Percentiles rank a stretch among this genome's conserved stretches.
phyloP scores from a whole-genome alignment of 768 basidiomycete genomes.

The Suillus tomentosus region DNA sequence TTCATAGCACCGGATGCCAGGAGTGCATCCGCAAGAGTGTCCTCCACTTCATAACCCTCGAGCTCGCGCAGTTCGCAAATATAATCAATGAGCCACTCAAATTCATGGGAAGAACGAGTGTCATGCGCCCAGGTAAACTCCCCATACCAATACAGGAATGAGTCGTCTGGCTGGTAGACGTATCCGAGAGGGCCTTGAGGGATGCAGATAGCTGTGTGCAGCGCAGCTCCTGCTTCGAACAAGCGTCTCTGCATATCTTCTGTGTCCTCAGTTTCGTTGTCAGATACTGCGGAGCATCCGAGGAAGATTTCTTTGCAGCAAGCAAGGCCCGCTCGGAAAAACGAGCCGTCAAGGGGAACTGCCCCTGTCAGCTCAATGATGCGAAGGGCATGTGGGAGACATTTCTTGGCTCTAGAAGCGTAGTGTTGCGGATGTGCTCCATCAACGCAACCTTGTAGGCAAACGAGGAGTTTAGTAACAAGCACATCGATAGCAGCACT shows the following conservation, averaged over 20 bases:
- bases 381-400: conserved; percentile 5
- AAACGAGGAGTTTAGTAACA: not conserved
- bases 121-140: conserved; percentile 5
- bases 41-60: conserved; percentile 9
- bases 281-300: not conserved
- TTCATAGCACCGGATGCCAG: conserved; percentile 11
- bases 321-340: conserved; percentile 8
- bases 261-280: not conserved
- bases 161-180: conserved; percentile 3
- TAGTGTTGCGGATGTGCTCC: conserved; percentile 8
- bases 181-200: conserved; percentile 3
- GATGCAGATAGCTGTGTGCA: conserved; percentile 2
- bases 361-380: conserved; percentile 6
- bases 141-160: conserved; percentile 10
- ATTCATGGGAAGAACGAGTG: conserved; percentile 5
- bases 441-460: conserved; percentile 4
- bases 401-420: conserved; percentile 8
- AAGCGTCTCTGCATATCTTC: conserved; percentile 1
- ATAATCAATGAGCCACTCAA: conserved; percentile 14
- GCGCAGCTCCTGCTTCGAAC: conserved; percentile 6
- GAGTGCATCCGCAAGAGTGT: conserved; percentile 15
- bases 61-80: conserved; percentile 5
- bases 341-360: conserved; percentile 4
- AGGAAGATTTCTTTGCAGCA: conserved; percentile 10
- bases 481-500: conserved; percentile 7